Evolutionary conservation across 2,329 filamentous ascomycete species (phyloP).

Genomic region (Arthrinium puccinioides): DNA sequence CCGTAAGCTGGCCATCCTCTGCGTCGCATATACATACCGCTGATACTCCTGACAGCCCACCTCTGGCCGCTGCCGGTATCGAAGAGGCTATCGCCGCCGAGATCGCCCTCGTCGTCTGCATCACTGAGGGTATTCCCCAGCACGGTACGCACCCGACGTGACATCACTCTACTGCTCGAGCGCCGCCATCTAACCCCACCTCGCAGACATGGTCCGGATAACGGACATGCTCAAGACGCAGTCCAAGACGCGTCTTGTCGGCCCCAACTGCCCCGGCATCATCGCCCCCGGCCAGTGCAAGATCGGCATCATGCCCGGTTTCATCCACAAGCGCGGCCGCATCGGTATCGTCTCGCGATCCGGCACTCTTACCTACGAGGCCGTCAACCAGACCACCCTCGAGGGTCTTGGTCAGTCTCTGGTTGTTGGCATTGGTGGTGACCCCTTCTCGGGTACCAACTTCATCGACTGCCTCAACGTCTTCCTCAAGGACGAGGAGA

Average conservation of each 20-base stretch:
- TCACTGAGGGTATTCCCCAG: conserved; percentile 96
- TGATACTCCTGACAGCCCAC: conserved; percentile 55
- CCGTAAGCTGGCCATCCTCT: conserved; percentile 62
- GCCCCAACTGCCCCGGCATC: conserved; percentile 97
- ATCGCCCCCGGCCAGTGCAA: conserved; percentile 96
- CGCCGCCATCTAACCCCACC: conserved; percentile 7
- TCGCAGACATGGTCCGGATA: conserved; percentile 93
- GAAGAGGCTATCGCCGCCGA: conserved; percentile 94
- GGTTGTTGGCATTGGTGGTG: conserved; percentile 95
- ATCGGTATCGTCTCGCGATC: conserved; percentile 98
- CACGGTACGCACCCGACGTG: no score
- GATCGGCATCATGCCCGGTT: conserved; percentile 99
- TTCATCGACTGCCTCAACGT: conserved; percentile 99
- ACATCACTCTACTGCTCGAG: conserved; percentile 1
- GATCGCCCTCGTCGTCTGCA: conserved; percentile 91
- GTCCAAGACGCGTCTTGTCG: conserved; percentile 91
- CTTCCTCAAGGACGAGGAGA: conserved; percentile 93
- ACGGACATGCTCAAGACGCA: conserved; percentile 97
- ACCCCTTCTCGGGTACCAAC: conserved; percentile 98
- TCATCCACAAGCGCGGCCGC: conserved; percentile 99
- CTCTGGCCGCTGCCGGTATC: conserved; percentile 87
- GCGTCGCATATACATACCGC: no score
- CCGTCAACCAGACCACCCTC: conserved; percentile 98
- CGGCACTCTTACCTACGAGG: conserved; percentile 97
- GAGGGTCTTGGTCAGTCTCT: conserved; percentile 95